Conservation (phyloP, 192 early-diverging fungal genomes). For the Coemansia sp. region DNA sequence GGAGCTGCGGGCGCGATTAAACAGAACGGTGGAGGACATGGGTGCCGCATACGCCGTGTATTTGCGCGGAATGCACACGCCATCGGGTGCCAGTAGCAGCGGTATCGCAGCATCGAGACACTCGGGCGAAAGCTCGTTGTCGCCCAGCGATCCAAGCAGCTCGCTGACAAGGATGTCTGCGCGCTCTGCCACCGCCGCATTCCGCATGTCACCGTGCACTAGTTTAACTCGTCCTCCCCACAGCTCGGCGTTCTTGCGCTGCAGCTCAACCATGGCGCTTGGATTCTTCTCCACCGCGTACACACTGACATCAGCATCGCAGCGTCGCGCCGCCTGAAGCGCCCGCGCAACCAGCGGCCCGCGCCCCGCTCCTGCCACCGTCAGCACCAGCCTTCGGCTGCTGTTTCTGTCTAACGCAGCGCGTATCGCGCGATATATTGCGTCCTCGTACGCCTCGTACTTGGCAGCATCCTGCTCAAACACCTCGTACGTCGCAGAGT, state of each 20-base stretch:
- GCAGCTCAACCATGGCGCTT: slow-evolving; percentile 85
- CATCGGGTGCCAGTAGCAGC: slow-evolving; percentile 61
- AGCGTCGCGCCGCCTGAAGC: slow-evolving; percentile 70
- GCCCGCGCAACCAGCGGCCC: slow-evolving; percentile 92
- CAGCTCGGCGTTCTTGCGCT: slow-evolving; percentile 65
- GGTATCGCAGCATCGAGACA: slow-evolving; percentile 91
- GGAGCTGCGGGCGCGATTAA: slow-evolving; percentile 64
- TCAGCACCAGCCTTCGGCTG: slow-evolving; percentile 59
- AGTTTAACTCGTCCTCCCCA: slow-evolving; percentile 87
- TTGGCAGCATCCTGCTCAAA: slow-evolving; percentile 97
- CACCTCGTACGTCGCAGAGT: slow-evolving; percentile 90
- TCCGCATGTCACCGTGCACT: slow-evolving; percentile 90
- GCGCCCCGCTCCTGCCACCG: slow-evolving; percentile 94
- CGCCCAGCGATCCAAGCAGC: slow-evolving; percentile 96
- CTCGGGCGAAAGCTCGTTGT: slow-evolving; percentile 99
- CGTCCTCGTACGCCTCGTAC: slow-evolving; percentile 88
- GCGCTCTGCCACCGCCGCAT: slow-evolving; percentile 70
- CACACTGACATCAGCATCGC: slow-evolving; percentile 63
- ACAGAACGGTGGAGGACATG: slow-evolving; percentile 82
- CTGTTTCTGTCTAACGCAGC: slow-evolving; percentile 33
- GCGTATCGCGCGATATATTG: slow-evolving; percentile 60
- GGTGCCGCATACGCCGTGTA: slow-evolving; percentile 89
- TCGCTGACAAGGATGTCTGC: slow-evolving; percentile 95
- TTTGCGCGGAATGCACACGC: slow-evolving; percentile 87
- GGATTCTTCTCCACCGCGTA: slow-evolving; percentile 97